Evolutionary conservation across 768 basidiomycete genomes (phyloP).

Genomic region (Rhizopogon sp.): DNA sequence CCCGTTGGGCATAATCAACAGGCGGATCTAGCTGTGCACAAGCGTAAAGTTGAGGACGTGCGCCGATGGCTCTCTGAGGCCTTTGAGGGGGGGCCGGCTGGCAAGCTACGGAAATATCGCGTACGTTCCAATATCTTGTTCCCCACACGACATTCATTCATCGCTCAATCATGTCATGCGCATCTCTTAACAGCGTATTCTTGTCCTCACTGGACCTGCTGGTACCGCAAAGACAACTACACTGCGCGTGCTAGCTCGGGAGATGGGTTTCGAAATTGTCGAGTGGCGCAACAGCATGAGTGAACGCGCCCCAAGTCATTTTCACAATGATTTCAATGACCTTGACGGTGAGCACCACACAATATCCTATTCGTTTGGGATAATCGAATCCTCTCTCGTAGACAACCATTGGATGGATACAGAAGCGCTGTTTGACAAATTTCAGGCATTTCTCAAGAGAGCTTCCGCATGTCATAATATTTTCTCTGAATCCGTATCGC

Average conservation of each 20-base stretch:
- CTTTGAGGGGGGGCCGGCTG: constrained; percentile 59
- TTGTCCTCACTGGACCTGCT: constrained; percentile 83
- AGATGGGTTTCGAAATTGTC: constrained; percentile 73
- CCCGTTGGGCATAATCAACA: constrained; percentile 19
- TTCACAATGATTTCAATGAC: constrained; percentile 4
- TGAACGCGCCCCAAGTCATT: constrained; percentile 32
- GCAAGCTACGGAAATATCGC: constrained; percentile 65
- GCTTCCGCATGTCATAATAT: constrained; percentile 57
- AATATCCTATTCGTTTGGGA: not conserved
- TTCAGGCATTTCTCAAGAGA: constrained; percentile 69
- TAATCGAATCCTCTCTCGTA: constrained; percentile 1
- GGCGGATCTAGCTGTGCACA: constrained; percentile 77
- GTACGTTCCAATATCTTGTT: constrained; percentile 37
- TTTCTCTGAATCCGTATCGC: constrained; percentile 25
- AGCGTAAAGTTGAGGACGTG: constrained; percentile 73
- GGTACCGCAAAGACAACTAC: constrained; percentile 91
- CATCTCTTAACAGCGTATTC: constrained; percentile 54
- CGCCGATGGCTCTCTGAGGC: constrained; percentile 72
- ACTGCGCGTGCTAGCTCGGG: constrained; percentile 64
- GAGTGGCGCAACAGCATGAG: constrained; percentile 80
- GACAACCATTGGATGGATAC: constrained; percentile 7
- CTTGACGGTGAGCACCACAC: constrained; percentile 7
- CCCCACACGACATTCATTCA: not conserved
- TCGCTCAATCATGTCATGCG: not conserved
- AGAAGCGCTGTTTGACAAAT: constrained; percentile 53